Conservation (phyloP, 2,329 filamentous ascomycete species). For the Colletotrichum tabaci region DNA sequence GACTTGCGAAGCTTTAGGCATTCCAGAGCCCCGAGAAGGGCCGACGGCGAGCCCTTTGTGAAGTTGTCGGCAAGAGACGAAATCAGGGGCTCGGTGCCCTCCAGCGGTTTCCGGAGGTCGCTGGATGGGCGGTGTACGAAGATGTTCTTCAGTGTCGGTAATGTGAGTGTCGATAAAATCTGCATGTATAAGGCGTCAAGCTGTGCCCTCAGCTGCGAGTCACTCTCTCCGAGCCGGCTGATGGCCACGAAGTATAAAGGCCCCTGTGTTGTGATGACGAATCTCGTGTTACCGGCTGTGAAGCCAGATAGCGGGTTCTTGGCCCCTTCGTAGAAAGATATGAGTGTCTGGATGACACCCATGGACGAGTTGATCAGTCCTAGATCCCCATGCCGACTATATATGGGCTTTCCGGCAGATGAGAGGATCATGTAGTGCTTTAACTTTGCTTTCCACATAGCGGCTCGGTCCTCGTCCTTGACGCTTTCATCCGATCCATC, state of each 20-base stretch:
- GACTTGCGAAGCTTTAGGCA: constrained; percentile 93
- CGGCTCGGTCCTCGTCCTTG: constrained; percentile 72
- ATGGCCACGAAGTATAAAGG: constrained; percentile 95
- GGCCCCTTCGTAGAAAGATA: constrained; percentile 92
- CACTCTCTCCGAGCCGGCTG: constrained; percentile 92
- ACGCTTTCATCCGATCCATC: constrained; percentile 61
- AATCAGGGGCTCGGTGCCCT: constrained; percentile 91
- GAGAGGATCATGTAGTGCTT: constrained; percentile 99
- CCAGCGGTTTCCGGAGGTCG: constrained; percentile 88
- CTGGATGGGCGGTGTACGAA: constrained; percentile 94
- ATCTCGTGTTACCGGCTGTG: constrained; percentile 87
- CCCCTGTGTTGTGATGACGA: constrained; percentile 87
- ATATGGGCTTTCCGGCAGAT: constrained; percentile 96
- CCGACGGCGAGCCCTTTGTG: constrained; percentile 90
- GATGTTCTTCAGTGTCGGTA: constrained; percentile 88
- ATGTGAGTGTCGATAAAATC: constrained; percentile 93
- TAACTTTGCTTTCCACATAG: constrained; percentile 89
- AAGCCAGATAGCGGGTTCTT: constrained; percentile 86
- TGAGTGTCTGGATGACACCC: constrained; percentile 95
- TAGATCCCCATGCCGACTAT: constrained; percentile 93
- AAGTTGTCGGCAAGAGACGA: constrained; percentile 96
- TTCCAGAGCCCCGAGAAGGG: constrained; percentile 90
- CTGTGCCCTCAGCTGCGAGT: constrained; percentile 87
- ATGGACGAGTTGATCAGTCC: constrained; percentile 93
- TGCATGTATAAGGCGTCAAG: constrained; percentile 98